Conservation (phyloP, 2,329 filamentous ascomycete species). For the Xylaria hypoxylon region DNA sequence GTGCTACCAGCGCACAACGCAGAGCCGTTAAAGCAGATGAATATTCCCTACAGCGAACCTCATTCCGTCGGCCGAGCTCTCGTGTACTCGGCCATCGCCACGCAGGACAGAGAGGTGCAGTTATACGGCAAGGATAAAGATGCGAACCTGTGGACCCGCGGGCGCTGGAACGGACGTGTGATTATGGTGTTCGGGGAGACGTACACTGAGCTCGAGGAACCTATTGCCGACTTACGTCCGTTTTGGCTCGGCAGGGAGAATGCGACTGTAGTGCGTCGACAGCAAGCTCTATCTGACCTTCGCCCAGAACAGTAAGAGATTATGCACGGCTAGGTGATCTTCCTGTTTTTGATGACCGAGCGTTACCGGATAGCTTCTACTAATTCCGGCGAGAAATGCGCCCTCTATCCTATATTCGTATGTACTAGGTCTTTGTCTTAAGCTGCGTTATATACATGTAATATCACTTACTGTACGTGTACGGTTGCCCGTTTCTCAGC, state of each 20-base stretch:
- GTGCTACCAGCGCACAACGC: too few species aligned
- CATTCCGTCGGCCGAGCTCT: slow-evolving; percentile 51
- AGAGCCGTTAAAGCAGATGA: too few species aligned
- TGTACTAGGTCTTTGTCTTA: neutral
- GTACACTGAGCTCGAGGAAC: slow-evolving; percentile 53
- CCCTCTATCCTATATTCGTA: neutral
- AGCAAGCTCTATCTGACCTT: slow-evolving; percentile 40
- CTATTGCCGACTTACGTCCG: slow-evolving; percentile 36
- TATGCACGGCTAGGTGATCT: too few species aligned
- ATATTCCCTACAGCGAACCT: too few species aligned
- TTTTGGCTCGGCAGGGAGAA: slow-evolving; percentile 52
- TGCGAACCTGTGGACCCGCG: neutral
- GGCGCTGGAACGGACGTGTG: slow-evolving; percentile 51
- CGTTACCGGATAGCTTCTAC: too few species aligned
- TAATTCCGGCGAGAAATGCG: too few species aligned
- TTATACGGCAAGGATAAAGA: slow-evolving; percentile 52
- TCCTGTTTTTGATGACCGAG: too few species aligned
- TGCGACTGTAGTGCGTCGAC: slow-evolving; percentile 41
- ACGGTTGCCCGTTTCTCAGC: slow-evolving; percentile 13
- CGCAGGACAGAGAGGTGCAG: slow-evolving; percentile 49
- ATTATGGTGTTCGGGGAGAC: slow-evolving; percentile 52
- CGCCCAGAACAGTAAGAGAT: too few species aligned
- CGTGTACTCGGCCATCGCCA: slow-evolving; percentile 53
- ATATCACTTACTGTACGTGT: neutral
- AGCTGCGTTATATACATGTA: neutral